Base-by-base conservation (phyloP, 208 protist genomes). In the Phytomonas sp. region DNA sequence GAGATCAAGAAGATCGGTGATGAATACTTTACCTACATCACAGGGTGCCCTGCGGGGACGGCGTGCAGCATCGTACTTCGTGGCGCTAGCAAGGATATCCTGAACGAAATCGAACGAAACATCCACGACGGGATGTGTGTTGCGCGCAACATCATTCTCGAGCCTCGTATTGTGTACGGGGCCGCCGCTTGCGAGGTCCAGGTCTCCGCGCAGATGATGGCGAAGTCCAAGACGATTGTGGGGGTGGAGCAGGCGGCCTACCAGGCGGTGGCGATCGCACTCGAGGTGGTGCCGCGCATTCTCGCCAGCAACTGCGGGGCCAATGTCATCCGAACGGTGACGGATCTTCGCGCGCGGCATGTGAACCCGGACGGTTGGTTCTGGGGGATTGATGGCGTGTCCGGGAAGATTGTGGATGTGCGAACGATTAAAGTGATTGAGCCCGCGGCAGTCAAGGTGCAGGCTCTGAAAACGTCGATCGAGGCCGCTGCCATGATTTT, bases 1-100 rank as follows among this genome's bases (percentile, higher is more conserved):
- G 98, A 99, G 77, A 97, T 99, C 73, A 88, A 95, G 71, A 99
- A 99, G 88, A 98, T 99, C 70, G 98, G 98, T n/a, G 98, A 99
- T 72, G 98, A 99, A 82, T 99, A 99, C 89, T 99, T 99, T 83
- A 95, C 98, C 29, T 99, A 99, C 83, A 94, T 99, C 69, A 98
- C 97, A 40, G 92, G 99, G 45, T 99, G 99, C 90, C 90, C 96
- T 37, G 81, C 95, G 16, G 96, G 98, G 63, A 99, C 98, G 77
- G 99, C 99, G 16, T 99, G 99, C 87, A 99, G 98, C 66, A 97
- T 99, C 74, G 63, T 99, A 6, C 91, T 99, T 14, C 93, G 99
- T 72, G 99, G 99, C 70, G 97, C 98, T 31, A 98, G 87, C 78
- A 99, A 99, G 86, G 98, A 99, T 82, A 94, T 99, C n/a, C 92